Evolutionary conservation across 163 green algal species (phyloP).

Genomic region (Chloroidium sp.): DNA sequence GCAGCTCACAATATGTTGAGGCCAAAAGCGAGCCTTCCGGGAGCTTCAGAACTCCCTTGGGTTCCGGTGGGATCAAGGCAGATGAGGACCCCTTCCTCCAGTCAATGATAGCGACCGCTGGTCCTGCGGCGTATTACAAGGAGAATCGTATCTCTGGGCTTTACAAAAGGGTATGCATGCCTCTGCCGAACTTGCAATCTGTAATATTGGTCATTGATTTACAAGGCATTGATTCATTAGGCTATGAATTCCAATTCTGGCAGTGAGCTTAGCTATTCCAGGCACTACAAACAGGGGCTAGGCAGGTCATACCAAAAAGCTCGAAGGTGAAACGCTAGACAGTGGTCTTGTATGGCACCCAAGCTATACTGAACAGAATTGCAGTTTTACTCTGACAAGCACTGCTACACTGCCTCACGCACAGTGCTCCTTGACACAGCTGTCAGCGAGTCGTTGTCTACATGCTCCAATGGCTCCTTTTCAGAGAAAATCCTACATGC

Average conservation of each 20-base stretch:
- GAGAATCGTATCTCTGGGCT: background rate
- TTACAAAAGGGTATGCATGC: background rate
- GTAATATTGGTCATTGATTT: background rate
- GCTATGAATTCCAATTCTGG: no score
- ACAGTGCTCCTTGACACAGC: no score
- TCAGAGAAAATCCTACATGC: background rate
- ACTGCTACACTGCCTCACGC: no score
- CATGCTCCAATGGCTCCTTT: background rate
- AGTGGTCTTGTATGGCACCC: background rate
- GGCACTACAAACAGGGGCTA: background rate
- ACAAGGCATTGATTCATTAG: background rate
- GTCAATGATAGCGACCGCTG: background rate
- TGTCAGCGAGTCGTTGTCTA: no score
- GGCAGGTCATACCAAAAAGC: background rate
- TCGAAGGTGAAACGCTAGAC: background rate
- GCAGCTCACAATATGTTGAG: no score
- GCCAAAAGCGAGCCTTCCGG: no score
- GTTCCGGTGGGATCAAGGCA: no score
- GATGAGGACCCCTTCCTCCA: conserved; percentile 4
- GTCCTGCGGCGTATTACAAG: conserved; percentile 1
- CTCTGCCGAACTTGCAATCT: background rate
- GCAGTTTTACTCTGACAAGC: no score
- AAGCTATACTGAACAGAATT: no score
- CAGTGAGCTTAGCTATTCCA: background rate
- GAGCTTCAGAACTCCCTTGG: no score